Evolutionary conservation across 2,329 filamentous ascomycete species (phyloP).

Genomic region (Immersiporthe knoxdaviesiana): DNA sequence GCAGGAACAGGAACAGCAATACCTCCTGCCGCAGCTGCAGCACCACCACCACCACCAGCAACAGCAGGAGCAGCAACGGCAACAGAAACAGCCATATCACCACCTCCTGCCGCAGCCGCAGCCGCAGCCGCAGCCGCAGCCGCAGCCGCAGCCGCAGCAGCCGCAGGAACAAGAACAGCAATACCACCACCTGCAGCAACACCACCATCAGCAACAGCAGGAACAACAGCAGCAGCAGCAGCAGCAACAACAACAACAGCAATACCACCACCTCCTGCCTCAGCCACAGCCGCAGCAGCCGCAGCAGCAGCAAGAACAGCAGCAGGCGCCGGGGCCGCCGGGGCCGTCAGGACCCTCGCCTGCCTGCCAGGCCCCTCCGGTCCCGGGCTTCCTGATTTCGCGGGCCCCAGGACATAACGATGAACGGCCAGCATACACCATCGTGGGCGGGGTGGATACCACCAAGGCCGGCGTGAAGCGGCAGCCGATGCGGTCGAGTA

Average conservation of each 20-base stretch:
- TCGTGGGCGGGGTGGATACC: slow-evolving; percentile 43
- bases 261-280: no score
- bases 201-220: neutral
- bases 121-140: neutral
- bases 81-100: no score
- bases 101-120: no score
- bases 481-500: slow-evolving; percentile 72
- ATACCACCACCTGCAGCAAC: no score
- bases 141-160: slow-evolving; percentile 31
- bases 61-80: neutral
- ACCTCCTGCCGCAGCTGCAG: neutral
- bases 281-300: no score
- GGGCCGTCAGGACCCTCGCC: slow-evolving; percentile 32
- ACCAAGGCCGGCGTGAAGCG: slow-evolving; percentile 51
- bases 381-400: slow-evolving; percentile 24
- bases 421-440: slow-evolving; percentile 30
- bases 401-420: slow-evolving; percentile 31
- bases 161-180: slow-evolving; percentile 13
- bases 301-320: no score
- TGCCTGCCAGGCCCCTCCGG: slow-evolving; percentile 30
- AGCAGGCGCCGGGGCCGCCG: slow-evolving; percentile 32
- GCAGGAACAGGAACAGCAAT: no score
- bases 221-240: neutral
- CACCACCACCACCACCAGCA: neutral
- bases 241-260: neutral